These are phyloP conservation scores for Trichophyton mentagrophytes DNA, from an alignment of 2,329 filamentous ascomycete genomes.

Conservation along the genomic window DNA sequence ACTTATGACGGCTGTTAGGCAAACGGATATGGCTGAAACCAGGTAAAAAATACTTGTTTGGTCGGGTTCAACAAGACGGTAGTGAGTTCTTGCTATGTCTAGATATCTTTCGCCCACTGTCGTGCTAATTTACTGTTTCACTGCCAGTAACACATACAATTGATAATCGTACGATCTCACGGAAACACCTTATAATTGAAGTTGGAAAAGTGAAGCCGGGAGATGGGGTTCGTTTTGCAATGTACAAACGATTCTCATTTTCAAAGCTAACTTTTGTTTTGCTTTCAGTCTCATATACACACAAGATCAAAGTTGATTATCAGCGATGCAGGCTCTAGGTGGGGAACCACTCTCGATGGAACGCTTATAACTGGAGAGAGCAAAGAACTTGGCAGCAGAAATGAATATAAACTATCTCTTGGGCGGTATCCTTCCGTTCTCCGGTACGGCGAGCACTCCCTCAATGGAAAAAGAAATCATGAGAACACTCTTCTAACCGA, in stretches of 20 bases:
- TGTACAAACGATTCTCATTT: conserved; percentile 10
- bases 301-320: conserved; percentile 58
- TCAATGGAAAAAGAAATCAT: background rate
- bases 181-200: conserved; percentile 71
- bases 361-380: conserved; percentile 53
- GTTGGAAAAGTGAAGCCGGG: conserved; percentile 53
- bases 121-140: background rate
- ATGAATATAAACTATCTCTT: conserved; percentile 54
- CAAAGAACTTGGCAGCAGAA: conserved; percentile 18
- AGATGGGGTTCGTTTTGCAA: conserved; percentile 45
- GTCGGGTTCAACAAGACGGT: conserved; percentile 51
- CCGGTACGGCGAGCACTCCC: conserved; percentile 19
- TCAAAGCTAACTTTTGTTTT: conserved; percentile 1
- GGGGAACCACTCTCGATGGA: conserved; percentile 68
- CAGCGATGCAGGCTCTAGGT: conserved; percentile 70
- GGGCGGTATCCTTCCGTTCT: conserved; percentile 53
- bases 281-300: conserved; percentile 45
- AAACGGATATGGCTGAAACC: conserved; percentile 74
- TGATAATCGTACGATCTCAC: conserved; percentile 69
- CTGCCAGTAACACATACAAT: conserved; percentile 54
- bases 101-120: background rate
- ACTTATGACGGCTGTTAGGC: conserved; percentile 31
- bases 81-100: conserved; percentile 12
- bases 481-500: conserved; percentile 1
- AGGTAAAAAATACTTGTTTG: conserved; percentile 74